These are phyloP conservation scores for Thermothielavioides terrestris DNA, from an alignment of 495 filamentous ascomycete species.

Conservation along the genomic window DNA sequence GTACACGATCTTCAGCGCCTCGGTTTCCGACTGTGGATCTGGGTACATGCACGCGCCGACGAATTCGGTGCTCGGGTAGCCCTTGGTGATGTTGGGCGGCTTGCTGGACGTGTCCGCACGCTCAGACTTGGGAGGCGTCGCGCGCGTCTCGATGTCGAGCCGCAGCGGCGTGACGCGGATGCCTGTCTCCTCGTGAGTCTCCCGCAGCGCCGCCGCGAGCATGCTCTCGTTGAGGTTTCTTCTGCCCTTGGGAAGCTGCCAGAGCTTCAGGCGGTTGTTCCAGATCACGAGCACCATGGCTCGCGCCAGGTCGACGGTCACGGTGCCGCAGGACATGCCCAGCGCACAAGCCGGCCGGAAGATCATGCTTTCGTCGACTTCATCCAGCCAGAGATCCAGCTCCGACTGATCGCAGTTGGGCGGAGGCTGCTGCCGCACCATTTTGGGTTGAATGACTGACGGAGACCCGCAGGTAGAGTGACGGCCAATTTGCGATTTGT, in stretches of 20 bases:
- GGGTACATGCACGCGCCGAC: conserved; percentile 21
- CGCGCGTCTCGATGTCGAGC: conserved; percentile 31
- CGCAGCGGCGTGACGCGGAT: conserved; percentile 27
- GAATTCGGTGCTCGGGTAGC: conserved; percentile 21
- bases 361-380: conserved; percentile 23
- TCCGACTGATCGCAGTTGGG: conserved; percentile 2
- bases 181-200: conserved; percentile 41
- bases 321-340: conserved; percentile 38
- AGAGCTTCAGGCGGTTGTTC: conserved; percentile 36
- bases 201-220: conserved; percentile 34
- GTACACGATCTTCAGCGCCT: conserved; percentile 23
- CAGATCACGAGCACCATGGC: conserved; percentile 32
- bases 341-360: conserved; percentile 31
- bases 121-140: conserved; percentile 15
- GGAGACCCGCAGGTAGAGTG: too few species aligned
- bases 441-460: too few species aligned
- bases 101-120: neutral
- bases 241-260: conserved; percentile 40
- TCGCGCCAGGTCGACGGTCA: conserved; percentile 31
- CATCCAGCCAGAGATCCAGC: conserved; percentile 13
- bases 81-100: conserved; percentile 20
- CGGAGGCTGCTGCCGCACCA: neutral
- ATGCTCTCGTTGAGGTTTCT: conserved; percentile 38
- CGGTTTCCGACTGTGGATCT: conserved; percentile 23
- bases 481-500: too few species aligned